Evolutionary conservation across 305 asterid genomes (phyloP), one percentile per base, ranked within the genome.

Genomic region (Fraxinus greggii): DNA sequence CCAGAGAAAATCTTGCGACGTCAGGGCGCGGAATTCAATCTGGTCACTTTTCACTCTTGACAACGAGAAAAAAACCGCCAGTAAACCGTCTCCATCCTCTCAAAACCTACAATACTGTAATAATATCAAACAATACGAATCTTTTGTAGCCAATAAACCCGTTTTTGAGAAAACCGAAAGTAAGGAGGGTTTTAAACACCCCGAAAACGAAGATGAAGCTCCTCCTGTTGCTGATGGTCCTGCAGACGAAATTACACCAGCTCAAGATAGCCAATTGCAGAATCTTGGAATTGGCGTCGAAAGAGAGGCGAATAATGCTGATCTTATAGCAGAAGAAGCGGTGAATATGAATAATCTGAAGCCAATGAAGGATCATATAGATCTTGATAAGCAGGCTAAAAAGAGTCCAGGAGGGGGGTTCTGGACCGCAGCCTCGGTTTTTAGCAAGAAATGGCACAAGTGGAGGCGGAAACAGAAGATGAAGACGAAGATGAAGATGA

Each of bases 1-100:
- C 24, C 97, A 94, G 86, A 86, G 99, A 17, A 95, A 92, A 88
- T 94, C 98, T 15, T 94, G 98, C 77, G 99, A 95, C 87, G 99
- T 94, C 77, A 87, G 98, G 48, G 96, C 63, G 23, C 91, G 95
- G 54, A 92, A 74, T 67, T 89, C 98, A 19, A 93, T 95, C 7
- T 93, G 89, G 75, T 75, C 93, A 21, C 91, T 95, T 24, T 94
- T 95, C 77, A 63, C 92, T 5, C 85, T 86, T 75, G 94, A 93
- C 83, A 90, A 91, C 82, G 90, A 85, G 35, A 77, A 80, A 13
- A 93, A 88, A 65, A 40, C 21, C 8, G 76, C 85, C 51, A n/a
- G 33, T 45, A 42, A 87, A 2, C 72, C 86, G 28, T 45, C 84
- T 35, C 72, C 88, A 3, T 61, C 87, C 63, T 86, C 88, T 38